A percentile compares a stretch with the other conserved stretches of the same genome.
These are phyloP conservation scores for Aspergillus sp. DNA, from an alignment of 2,329 filamentous ascomycete genomes.

Conservation along the genomic window DNA sequence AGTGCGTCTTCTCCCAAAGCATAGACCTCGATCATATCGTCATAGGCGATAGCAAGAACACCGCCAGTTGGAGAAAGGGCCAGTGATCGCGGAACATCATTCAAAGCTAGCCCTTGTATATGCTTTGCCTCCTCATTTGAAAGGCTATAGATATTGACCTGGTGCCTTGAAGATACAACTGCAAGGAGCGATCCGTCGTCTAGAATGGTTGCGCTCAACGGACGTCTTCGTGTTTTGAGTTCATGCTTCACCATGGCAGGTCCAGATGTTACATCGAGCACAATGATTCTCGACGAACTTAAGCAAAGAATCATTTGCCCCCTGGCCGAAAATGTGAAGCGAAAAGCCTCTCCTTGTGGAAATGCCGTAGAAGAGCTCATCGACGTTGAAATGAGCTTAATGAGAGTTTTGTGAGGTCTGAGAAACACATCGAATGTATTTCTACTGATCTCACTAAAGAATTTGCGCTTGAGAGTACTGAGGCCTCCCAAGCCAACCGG, in stretches of 20 bases:
- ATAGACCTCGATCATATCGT: constrained; percentile 83
- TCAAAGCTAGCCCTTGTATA: constrained; percentile 69
- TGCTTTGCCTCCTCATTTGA: constrained; percentile 60
- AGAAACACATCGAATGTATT: constrained; percentile 74
- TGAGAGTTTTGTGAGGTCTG: constrained; percentile 63
- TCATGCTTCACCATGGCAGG: constrained; percentile 66
- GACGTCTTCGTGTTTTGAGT: constrained; percentile 72
- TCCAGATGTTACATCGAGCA: constrained; percentile 62
- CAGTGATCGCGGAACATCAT: constrained; percentile 73
- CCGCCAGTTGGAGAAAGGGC: constrained; percentile 76
- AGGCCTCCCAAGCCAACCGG: constrained; percentile 46
- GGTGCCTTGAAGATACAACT: constrained; percentile 75
- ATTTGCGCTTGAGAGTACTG: constrained; percentile 58
- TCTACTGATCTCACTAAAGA: constrained; percentile 66
- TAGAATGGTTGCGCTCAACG: constrained; percentile 70
- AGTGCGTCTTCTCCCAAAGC: constrained; percentile 63
- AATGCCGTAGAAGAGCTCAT: constrained; percentile 76
- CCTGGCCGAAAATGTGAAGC: constrained; percentile 72
- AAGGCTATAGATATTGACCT: constrained; percentile 81
- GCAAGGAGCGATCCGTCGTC: constrained; percentile 74
- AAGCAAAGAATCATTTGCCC: constrained; percentile 73
- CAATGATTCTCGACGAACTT: constrained; percentile 79
- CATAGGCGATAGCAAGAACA: constrained; percentile 78
- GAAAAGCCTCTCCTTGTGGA: constrained; percentile 79
- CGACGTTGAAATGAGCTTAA: constrained; percentile 78